Base-by-base conservation (phyloP, 2,329 filamentous ascomycete genomes). In the Fusarium pseudograminearum region DNA sequence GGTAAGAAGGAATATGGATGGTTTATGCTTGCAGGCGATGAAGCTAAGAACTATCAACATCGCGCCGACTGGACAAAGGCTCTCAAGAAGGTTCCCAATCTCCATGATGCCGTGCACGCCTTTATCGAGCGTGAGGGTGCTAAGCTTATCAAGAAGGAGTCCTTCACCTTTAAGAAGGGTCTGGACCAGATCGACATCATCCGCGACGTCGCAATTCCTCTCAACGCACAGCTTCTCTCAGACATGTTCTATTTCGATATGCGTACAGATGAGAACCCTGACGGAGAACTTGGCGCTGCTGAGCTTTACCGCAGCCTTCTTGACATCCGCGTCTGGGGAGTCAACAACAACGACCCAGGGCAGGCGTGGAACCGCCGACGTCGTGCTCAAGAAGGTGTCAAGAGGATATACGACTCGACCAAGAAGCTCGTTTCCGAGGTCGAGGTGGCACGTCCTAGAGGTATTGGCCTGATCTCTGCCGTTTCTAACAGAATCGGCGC, bases 191-290 rank as follows among this genome's bases (percentile, higher is more conserved):
- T 83, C 30, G 81, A 83, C 48, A 66, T 83, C 22, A 77, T 83
- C 55, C 80, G 81, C 15, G 86, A 89, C 50, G 84, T 90, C 16
- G 86, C 86, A 18, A 89, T 90, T 63, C 85, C 89, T 14, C 80
- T 86, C 2, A 88, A 87, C 7, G 83, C 87, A 4, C 79, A 84
- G 44, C 84, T 87, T 72, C 81, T 88, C 3, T 83, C 86, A 0
- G 84, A 88, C 42, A 78, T 87, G 15, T 88, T 89, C 75, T 87
- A 86, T 54, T 80, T 89, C 34, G 88, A 89, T 5, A 72, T 90
- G 31, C 86, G 87, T 69, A 85, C 84, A 0, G 77, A 82, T 0
- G 82, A 88, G 69, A 83, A 85, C 22, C 87, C 87, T 0, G 78
- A 79, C 12, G 88, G 88, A 12, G 76, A 73, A 1, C 78, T 83